Base-by-base conservation (phyloP, 768 basidiomycete species). In the Baorangia bicolor region DNA sequence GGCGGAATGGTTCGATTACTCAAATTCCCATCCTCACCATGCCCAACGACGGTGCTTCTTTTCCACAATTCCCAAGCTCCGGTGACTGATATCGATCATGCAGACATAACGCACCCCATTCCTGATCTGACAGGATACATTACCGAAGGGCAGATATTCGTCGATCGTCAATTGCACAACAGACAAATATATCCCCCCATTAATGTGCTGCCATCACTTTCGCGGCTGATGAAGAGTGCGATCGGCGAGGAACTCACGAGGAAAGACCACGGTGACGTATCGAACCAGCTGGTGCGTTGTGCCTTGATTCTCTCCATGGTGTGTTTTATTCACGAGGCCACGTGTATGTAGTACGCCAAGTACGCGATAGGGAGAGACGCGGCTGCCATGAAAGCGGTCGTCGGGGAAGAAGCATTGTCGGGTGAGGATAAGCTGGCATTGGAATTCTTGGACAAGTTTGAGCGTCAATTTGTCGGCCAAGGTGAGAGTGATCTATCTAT, bases 61-160 rank as follows among this genome's bases (percentile, higher is more conserved):
- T 55, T 63, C 49, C 49, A 57, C 51, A 8, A 44, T 59, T 59
- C 49, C 38, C 56, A 56, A 53, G 57, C 42, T 63, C 58, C 49
- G 68, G 40, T 48, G 43, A 55, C 64, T 72, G 66, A 70, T 21
- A 51, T 40, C 53, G 69, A 61, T 56, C 56, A 47, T 60, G 21
- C 65, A 98, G 96, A 98, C 80, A 99, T 99, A 74, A 98, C 97
- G n/a, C 97, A 99, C 76, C 97, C 97, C 56, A 98, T 99, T 75
- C 96, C 96, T 69, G 96, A 98, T 84, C 80, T 98, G 73, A 98
- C 96, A 60, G 97, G 97, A 50, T 99, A 98, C 76, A 99, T 99
- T 73, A 95, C 95, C 48, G 96, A 98, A 80, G 97, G 97, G 48
- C 97, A 99, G 77, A 97, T 99, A 77, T 96, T 88, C 73, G 91